Evolutionary conservation across 73 alveolate genomes (phyloP), one percentile per base, ranked within the genome.

Genomic region (Uronychia binucleata): DNA sequence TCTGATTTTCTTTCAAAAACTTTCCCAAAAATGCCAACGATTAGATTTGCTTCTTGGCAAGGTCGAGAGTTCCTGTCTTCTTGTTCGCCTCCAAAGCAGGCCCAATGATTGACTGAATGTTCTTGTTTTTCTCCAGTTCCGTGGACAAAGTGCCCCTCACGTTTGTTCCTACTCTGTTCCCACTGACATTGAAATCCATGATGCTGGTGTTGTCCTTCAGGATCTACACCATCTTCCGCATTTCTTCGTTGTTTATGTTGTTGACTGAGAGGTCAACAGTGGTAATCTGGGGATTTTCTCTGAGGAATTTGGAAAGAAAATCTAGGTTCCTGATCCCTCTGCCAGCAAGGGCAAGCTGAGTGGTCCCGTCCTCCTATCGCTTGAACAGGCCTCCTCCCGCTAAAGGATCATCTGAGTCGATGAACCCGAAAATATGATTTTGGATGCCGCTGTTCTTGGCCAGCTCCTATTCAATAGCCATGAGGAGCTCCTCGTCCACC

Each of bases 251-350:
- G 33, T 80, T 32, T 1, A 80, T 26, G 46, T 80, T 46, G 29
- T 80, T 46, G 28, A 80, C 46, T n/a, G 31, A 11, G 11, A 80
- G 67, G 46, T 80, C 75, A 31, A 80, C 75, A 19, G 30, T 46
- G 28, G 86, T 30, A 26, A 80, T 57, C 26, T 80, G 33, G 13
- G 86, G 86, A 57, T 80, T 80, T 33, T 80, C 86, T 27, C 86
- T 34, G 33, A 80, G 33, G 79, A 80, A 80, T 57, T 80, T 80
- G 46, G 86, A 25, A 1, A 80, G 33, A 59, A 80, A 80, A 30
- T 80, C 86, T 1, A 80, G 75, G 30, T 80, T 80, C 1, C 32
- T 1, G 59, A 80, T 80, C n/a, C 86, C 86, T 57, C 28, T 80
- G 1, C 86, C 86, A 26, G 86, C 34, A 14, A 80, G 14, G 78